Conservation (phyloP, 1,284 basidiomycete species). For the Apiotrichum mycotoxinovorans region DNA sequence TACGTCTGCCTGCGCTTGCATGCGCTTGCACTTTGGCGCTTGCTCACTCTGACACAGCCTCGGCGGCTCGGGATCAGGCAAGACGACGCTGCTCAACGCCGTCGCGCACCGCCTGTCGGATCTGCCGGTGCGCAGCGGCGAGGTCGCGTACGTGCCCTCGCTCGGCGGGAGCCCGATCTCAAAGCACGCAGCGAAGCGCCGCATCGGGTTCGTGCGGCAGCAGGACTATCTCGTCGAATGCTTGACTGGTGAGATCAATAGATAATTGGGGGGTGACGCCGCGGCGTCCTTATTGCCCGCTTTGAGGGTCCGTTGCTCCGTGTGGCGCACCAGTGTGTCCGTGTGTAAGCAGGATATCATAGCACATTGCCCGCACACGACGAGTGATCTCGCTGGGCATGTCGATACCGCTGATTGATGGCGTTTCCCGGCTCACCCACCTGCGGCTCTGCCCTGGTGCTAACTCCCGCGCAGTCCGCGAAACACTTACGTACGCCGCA, state of each 20-base stretch:
- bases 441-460: not conserved
- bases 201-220: conserved; percentile 50
- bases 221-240: conserved; percentile 49
- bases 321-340: no score
- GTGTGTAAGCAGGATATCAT: no score
- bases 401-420: no score
- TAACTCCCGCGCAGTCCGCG: conserved; percentile 50
- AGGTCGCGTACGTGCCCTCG: conserved; percentile 25
- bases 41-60: conserved; percentile 31
- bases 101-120: conserved; percentile 46
- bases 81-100: conserved; percentile 51
- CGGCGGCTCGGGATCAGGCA: conserved; percentile 48
- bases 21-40: no score
- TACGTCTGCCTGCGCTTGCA: conserved; percentile 20
- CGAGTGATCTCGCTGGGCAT: no score
- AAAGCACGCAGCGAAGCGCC: conserved; percentile 37
- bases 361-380: no score
- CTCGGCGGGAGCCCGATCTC: conserved; percentile 8
- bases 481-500: conserved; percentile 56
- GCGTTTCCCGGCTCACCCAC: no score
- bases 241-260: conserved; percentile 47
- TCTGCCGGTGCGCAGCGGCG: conserved; percentile 42
- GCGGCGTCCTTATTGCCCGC: not conserved
- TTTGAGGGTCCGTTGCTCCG: no score
- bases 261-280: not conserved